These are phyloP conservation scores for Sporobolomyces pararoseus DNA, from an alignment of 768 basidiomycete genomes.

Conservation along the genomic window DNA sequence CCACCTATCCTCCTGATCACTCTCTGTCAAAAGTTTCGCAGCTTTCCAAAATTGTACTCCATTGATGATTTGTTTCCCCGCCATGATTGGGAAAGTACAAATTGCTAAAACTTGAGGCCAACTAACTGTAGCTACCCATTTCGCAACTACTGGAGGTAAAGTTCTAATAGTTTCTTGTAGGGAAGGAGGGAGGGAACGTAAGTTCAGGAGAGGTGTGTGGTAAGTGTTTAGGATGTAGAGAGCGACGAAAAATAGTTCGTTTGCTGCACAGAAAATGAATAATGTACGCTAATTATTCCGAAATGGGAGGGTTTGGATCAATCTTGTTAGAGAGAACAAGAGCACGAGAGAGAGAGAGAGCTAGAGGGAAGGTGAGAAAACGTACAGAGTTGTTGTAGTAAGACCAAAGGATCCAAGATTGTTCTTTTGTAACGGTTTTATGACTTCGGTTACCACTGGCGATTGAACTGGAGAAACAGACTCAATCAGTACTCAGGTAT, in stretches of 20 bases:
- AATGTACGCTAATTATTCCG: slow-evolving; percentile 71
- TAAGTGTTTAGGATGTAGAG: slow-evolving; percentile 83
- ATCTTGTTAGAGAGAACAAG: background rate
- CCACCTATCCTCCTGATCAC: slow-evolving; percentile 36
- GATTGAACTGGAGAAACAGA: slow-evolving; percentile 65
- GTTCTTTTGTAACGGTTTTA: slow-evolving; percentile 85
- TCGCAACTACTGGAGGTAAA: slow-evolving; percentile 40
- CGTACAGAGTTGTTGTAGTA: slow-evolving; percentile 74
- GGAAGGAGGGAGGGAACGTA: slow-evolving; percentile 41
- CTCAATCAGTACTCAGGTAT: too few species aligned
- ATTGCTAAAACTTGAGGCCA: slow-evolving; percentile 72
- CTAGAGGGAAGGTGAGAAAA: too few species aligned
- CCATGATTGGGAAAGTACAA: slow-evolving; percentile 64
- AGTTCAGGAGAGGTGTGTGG: slow-evolving; percentile 60
- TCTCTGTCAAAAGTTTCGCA: slow-evolving; percentile 50
- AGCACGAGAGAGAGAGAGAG: background rate
- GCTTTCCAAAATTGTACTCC: slow-evolving; percentile 98
- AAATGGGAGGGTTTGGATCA: too few species aligned
- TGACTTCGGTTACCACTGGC: slow-evolving; percentile 88
- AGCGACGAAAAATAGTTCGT: slow-evolving; percentile 92
- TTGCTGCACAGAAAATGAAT: slow-evolving; percentile 88
- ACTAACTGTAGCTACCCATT: slow-evolving; percentile 54
- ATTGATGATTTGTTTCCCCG: slow-evolving; percentile 86
- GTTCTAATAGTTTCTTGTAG: slow-evolving; percentile 22
- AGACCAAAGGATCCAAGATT: slow-evolving; percentile 81